These are phyloP conservation scores for Aspergillus incahuasiensis DNA, from an alignment of 495 filamentous ascomycete genomes.

Conservation along the genomic window DNA sequence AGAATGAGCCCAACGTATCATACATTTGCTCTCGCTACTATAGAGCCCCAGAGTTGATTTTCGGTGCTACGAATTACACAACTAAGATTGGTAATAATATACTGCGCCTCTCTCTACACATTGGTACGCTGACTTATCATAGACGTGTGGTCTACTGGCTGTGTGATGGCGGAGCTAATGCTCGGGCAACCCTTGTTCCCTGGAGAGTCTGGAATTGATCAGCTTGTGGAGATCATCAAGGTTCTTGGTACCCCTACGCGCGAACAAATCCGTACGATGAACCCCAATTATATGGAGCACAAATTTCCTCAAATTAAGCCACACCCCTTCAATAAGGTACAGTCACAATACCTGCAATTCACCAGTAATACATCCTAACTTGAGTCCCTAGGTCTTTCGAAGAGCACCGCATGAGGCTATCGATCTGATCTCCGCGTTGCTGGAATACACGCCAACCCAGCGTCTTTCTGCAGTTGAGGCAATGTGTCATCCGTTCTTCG, in stretches of 20 bases:
- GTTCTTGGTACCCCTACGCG: constrained; percentile 96
- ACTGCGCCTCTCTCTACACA: not conserved
- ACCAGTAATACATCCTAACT: constrained; percentile 17
- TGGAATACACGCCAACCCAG: constrained; percentile 97
- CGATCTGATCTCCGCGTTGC: constrained; percentile 85
- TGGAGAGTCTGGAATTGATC: constrained; percentile 98
- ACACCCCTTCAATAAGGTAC: constrained; percentile 93
- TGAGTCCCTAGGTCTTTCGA: constrained; percentile 69
- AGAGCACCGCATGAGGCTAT: constrained; percentile 90
- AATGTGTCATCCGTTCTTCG: constrained; percentile 98
- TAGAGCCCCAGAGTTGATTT: constrained; percentile 95
- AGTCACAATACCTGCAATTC: constrained; percentile 1
- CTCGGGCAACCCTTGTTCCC: constrained; percentile 97
- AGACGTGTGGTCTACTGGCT: constrained; percentile 99
- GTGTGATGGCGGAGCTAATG: constrained; percentile 99
- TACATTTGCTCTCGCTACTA: constrained; percentile 99
- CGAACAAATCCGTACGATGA: constrained; percentile 99
- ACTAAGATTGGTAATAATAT: constrained; percentile 88
- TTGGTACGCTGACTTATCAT: constrained; percentile 21
- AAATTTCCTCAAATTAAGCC: constrained; percentile 99
- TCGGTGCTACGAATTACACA: constrained; percentile 98
- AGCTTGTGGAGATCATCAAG: constrained; percentile 99
- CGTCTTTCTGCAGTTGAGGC: constrained; percentile 90
- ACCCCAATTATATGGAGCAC: constrained; percentile 99
- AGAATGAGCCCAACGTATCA: constrained; percentile 98